A percentile compares a stretch with the other conserved stretches of the same genome.
These are phyloP conservation scores for Jaapia argillacea DNA, from an alignment of 768 basidiomycete genomes.

Conservation along the genomic window DNA sequence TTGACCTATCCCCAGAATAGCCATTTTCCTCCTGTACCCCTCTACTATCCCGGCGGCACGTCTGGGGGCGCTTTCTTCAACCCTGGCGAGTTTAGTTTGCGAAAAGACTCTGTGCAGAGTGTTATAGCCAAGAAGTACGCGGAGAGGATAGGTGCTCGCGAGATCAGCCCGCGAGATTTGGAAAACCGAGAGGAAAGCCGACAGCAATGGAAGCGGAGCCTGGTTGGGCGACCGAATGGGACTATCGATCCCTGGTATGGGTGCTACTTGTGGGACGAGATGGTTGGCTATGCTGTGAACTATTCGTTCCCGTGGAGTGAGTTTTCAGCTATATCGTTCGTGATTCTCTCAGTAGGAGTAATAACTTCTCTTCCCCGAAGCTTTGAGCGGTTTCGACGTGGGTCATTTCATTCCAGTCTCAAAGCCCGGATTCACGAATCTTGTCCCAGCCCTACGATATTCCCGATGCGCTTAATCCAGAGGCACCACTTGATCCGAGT, in stretches of 20 bases:
- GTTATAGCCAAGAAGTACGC: background rate
- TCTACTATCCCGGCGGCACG: background rate
- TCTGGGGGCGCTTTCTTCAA: background rate
- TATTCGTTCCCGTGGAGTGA: conserved; percentile 53
- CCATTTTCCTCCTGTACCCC: conserved; percentile 29
- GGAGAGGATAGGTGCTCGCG: background rate
- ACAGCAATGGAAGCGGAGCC: conserved; percentile 34
- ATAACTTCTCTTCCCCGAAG: too few species aligned
- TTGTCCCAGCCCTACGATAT: conserved; percentile 14
- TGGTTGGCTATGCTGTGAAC: conserved; percentile 64
- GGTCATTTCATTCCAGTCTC: background rate
- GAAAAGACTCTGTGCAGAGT: background rate
- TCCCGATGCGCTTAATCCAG: conserved; percentile 31
- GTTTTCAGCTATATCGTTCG: conserved; percentile 6
- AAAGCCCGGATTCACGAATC: background rate
- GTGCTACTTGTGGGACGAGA: conserved; percentile 54
- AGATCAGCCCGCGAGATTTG: background rate
- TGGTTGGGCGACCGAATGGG: conserved; percentile 38
- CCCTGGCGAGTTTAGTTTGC: background rate
- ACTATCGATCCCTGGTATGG: conserved; percentile 17
- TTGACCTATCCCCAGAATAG: conserved; percentile 59
- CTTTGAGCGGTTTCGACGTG: conserved; percentile 7
- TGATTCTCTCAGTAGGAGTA: too few species aligned
- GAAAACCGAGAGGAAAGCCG: background rate
- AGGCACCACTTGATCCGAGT: conserved; percentile 36